Evolutionary conservation across 768 basidiomycete genomes (phyloP).

Genomic region (Suillus variegatus): DNA sequence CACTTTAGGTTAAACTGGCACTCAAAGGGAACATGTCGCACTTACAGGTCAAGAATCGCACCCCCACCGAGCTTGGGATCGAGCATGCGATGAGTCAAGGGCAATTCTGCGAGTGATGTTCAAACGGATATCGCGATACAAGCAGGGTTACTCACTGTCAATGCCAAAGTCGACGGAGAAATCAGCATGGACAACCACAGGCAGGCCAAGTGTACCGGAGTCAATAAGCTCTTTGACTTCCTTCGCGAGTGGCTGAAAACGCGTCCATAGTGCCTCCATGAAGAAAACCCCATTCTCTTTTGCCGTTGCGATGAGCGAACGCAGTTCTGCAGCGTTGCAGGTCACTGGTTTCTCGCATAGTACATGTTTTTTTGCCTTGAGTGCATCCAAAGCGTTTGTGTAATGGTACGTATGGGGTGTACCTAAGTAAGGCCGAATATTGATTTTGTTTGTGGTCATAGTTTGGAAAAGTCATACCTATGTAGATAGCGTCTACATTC

Average conservation of each 20-base stretch:
- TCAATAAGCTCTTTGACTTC: constrained; percentile 39
- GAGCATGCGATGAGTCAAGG: constrained; percentile 47
- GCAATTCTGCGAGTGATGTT: constrained; percentile 33
- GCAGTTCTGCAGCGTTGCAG: constrained; percentile 47
- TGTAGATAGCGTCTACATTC: constrained; percentile 52
- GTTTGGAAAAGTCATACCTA: constrained; percentile 31
- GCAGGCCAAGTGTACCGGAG: constrained; percentile 39
- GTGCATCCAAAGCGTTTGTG: constrained; percentile 45
- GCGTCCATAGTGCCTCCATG: constrained; percentile 59
- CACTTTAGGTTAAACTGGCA: not conserved
- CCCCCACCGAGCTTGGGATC: constrained; percentile 55
- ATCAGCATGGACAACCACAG: constrained; percentile 47
- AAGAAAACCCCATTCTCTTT: constrained; percentile 53
- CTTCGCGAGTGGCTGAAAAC: constrained; percentile 34
- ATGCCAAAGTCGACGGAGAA: constrained; percentile 45
- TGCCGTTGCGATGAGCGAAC: constrained; percentile 45
- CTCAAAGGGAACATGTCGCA: constrained; percentile 12
- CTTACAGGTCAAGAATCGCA: constrained; percentile 49
- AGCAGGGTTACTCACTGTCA: constrained; percentile 37
- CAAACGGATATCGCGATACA: not conserved
- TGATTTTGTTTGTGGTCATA: not conserved
- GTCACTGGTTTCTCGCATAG: constrained; percentile 60
- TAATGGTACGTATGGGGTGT: constrained; percentile 58
- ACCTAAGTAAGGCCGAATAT: constrained; percentile 27
- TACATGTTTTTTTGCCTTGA: constrained; percentile 53